Conservation (phyloP, 2,329 filamentous ascomycete species). For the Nemania abortiva region DNA sequence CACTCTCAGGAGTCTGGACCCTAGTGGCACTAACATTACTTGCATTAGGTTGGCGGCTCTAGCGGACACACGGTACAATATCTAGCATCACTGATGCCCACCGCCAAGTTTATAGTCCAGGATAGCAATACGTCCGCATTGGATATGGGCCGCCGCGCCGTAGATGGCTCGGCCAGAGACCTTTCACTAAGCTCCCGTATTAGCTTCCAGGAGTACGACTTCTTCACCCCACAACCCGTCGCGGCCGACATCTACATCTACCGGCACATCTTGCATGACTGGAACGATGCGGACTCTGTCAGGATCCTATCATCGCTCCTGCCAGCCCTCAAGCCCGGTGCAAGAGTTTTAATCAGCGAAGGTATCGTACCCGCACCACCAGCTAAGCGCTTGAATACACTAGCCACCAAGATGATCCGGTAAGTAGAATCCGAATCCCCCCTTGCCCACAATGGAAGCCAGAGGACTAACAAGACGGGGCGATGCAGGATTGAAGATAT, state of each 20-base stretch:
- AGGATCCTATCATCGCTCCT: slow-evolving; percentile 36
- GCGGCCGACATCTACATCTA: slow-evolving; percentile 39
- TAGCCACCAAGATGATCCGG: slow-evolving; percentile 37
- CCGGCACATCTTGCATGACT: slow-evolving; percentile 39
- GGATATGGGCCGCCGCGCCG: slow-evolving; percentile 35
- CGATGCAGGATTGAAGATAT: slow-evolving; percentile 35
- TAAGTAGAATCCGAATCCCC: slow-evolving; percentile 5
- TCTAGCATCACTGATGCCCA: slow-evolving; percentile 37
- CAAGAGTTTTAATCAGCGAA: slow-evolving; percentile 35
- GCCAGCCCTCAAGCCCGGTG: slow-evolving; percentile 32
- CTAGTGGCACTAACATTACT: background rate
- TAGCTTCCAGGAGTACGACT: slow-evolving; percentile 35
- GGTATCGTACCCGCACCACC: slow-evolving; percentile 34
- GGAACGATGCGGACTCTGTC: slow-evolving; percentile 31
- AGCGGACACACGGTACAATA: slow-evolving; percentile 36
- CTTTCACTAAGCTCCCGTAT: slow-evolving; percentile 32
- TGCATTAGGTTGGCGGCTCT: slow-evolving; percentile 34
- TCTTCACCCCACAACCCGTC: slow-evolving; percentile 37
- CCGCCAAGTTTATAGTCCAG: slow-evolving; percentile 37
- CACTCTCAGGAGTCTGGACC: too few relatives aligned
- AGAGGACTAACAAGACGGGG: background rate
- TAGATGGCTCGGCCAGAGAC: slow-evolving; percentile 21
- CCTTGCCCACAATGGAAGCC: background rate
- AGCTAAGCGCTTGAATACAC: slow-evolving; percentile 33
- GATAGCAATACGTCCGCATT: slow-evolving; percentile 35